Evolutionary conservation across 768 basidiomycete species (phyloP).

Genomic region (Butyriboletus loyo): DNA sequence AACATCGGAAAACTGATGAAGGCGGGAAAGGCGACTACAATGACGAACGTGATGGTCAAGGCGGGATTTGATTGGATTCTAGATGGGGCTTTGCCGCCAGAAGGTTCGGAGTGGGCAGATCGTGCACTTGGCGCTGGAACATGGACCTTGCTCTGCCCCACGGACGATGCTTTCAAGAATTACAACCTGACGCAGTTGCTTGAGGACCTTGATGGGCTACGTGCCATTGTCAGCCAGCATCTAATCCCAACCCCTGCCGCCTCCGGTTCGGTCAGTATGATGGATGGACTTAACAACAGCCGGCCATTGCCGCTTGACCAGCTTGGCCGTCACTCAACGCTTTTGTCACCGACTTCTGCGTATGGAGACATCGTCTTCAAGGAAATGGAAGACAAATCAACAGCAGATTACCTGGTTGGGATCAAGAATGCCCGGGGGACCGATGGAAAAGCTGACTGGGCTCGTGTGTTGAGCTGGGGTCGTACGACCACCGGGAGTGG

Average conservation of each 20-base stretch:
- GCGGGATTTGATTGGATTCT: slow-evolving; percentile 91
- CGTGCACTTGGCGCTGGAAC: slow-evolving; percentile 46
- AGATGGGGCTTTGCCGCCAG: slow-evolving; percentile 77
- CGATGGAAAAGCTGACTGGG: slow-evolving; percentile 59
- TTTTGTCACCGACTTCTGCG: slow-evolving; percentile 59
- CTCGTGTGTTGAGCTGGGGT: slow-evolving; percentile 68
- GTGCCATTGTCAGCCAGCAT: slow-evolving; percentile 70
- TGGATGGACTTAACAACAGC: slow-evolving; percentile 55
- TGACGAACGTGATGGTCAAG: slow-evolving; percentile 78
- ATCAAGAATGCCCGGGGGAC: slow-evolving; percentile 73
- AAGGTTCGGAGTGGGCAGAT: slow-evolving; percentile 64
- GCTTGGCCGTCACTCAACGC: slow-evolving; percentile 69
- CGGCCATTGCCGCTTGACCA: slow-evolving; percentile 71
- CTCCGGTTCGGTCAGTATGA: slow-evolving; percentile 23
- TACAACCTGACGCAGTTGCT: slow-evolving; percentile 77
- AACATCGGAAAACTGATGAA: slow-evolving; percentile 87
- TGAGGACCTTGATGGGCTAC: slow-evolving; percentile 50
- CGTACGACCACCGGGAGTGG: slow-evolving; percentile 69
- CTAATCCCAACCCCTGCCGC: slow-evolving; percentile 51
- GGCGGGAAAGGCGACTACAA: slow-evolving; percentile 85
- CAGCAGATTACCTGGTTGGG: slow-evolving; percentile 54
- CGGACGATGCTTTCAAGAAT: slow-evolving; percentile 87
- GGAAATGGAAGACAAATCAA: slow-evolving; percentile 40
- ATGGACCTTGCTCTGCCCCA: slow-evolving; percentile 91
- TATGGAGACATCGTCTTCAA: slow-evolving; percentile 88